phyloP scores from a whole-genome alignment of 495 filamentous ascomycete genomes.

The Lichina pygmaea region DNA sequence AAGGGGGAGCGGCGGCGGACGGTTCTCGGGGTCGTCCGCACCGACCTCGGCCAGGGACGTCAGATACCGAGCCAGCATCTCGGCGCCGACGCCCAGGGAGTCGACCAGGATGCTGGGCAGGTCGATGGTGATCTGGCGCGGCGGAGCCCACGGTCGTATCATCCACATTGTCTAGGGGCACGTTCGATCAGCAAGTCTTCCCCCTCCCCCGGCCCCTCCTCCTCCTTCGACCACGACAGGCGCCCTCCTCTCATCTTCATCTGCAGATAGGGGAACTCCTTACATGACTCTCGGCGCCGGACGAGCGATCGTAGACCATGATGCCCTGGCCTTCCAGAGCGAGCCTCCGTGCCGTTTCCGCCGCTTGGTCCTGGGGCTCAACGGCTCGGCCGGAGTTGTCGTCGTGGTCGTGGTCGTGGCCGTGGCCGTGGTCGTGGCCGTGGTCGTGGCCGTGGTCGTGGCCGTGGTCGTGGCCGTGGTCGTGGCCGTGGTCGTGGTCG shows the following conservation, averaged over 20 bases:
- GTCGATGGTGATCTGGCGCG: slow-evolving; percentile 82
- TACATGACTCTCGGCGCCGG: slow-evolving; percentile 75
- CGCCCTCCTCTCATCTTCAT: not conserved
- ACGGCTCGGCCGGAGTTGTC: too few relatives aligned
- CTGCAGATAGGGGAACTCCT: slow-evolving; percentile 11
- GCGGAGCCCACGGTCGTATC: slow-evolving; percentile 75
- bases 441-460: slow-evolving; percentile 1
- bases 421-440: slow-evolving; percentile 16
- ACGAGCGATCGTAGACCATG: slow-evolving; percentile 79
- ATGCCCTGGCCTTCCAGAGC: slow-evolving; percentile 89
- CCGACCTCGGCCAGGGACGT: slow-evolving; percentile 71
- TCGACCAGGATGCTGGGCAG: slow-evolving; percentile 78
- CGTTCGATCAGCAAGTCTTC: slow-evolving; percentile 4
- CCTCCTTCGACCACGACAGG: not conserved
- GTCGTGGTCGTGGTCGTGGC: slow-evolving; percentile 2
- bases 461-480: too few relatives aligned
- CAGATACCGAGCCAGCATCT: slow-evolving; percentile 80
- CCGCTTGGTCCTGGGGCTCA: too few relatives aligned
- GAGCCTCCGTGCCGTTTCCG: slow-evolving; percentile 25
- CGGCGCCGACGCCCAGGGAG: slow-evolving; percentile 76
- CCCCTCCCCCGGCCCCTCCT: not conserved
- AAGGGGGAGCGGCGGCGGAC: slow-evolving; percentile 69
- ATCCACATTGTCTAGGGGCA: slow-evolving; percentile 86
- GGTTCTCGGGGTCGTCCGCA: slow-evolving; percentile 57
- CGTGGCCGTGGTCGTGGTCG: not conserved